Base-by-base conservation (phyloP, 352 stramenopile species). In the Thalassiosira livingstoniorum region DNA sequence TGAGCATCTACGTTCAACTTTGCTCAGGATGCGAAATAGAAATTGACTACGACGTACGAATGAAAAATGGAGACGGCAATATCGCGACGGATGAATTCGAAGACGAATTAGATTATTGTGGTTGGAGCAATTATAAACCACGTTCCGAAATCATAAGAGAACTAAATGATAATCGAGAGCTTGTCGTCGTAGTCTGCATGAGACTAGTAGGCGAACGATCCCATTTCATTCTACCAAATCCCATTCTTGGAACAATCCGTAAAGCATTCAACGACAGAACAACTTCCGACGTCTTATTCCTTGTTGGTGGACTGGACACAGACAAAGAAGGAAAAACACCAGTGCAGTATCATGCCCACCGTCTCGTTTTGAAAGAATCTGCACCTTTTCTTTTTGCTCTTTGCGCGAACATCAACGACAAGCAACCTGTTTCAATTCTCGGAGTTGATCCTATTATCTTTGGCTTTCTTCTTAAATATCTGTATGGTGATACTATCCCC, bases 311-410 rank as follows among this genome's bases (percentile, higher is more conserved):
- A 10, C 10, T 18, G 10, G 42, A 51, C 42, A 51, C 42, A 10
- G 18, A 51, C 10, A 18, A 51, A 18, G 42, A 10, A 10, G 42
- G 18, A 51, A 51, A 51, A 18, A 51, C 10, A 61, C 1, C 2
- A 7, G 2, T 47, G 21, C 18, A 66, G 35, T n/a, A 21, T 35
- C 29, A 43, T 58, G 62, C 62, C 25, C 62, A 70, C 34, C 62
- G 25, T n/a, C 23, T 70, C 39, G 45, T 70, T 18, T 70, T 70
- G 62, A 70, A 60, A 25, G 27, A 23, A 70, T 42, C 11, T 60
- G 62, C 62, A 42, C 62, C 62, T 4, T 0, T 13, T 4, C 43
- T 70, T 43, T 37, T 43, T 29, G 1, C 47, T 15, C 23, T 70
- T 7, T 70, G 62, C 42, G 57, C 42, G 27, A 18, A 18, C 7